Conservation (phyloP, 176 grass and related monocot species). For the Rhipidocladum racemiflorum region DNA sequence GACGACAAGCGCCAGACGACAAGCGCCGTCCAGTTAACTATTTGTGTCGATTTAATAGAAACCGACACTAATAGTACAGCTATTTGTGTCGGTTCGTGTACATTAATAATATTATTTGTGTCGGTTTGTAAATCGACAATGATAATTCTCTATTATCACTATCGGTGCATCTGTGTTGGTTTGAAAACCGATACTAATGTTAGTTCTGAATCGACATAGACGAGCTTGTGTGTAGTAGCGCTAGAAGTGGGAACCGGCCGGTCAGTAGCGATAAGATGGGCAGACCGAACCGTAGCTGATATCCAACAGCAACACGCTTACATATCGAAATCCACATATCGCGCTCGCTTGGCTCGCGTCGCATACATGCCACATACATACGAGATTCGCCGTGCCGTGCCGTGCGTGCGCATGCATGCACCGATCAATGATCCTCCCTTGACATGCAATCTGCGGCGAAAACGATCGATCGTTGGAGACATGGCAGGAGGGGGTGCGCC, state of each 20-base stretch:
- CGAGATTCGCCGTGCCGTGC: background rate
- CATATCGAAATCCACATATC: background rate
- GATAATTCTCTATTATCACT: too few relatives aligned
- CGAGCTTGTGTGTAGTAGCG: too few relatives aligned
- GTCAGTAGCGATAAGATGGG: background rate
- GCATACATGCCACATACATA: background rate
- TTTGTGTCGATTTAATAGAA: too few relatives aligned
- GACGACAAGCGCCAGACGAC: slow-evolving; percentile 55
- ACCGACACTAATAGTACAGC: too few relatives aligned
- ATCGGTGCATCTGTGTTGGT: too few relatives aligned
- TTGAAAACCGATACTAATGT: too few relatives aligned
- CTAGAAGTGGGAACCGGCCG: too few relatives aligned
- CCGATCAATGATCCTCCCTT: background rate
- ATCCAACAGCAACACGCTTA: background rate
- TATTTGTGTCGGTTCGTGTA: too few relatives aligned
- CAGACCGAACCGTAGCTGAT: background rate
- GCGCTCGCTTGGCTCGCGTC: background rate
- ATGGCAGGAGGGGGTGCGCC: background rate
- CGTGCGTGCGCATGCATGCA: background rate
- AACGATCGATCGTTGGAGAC: background rate
- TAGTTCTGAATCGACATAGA: too few relatives aligned
- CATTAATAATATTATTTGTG: too few relatives aligned
- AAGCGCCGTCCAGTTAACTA: too few relatives aligned
- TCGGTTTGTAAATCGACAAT: too few relatives aligned
- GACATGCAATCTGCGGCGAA: background rate